Evolutionary conservation across 768 basidiomycete species (phyloP).

Genomic region (Dacryopinax spathularia): DNA sequence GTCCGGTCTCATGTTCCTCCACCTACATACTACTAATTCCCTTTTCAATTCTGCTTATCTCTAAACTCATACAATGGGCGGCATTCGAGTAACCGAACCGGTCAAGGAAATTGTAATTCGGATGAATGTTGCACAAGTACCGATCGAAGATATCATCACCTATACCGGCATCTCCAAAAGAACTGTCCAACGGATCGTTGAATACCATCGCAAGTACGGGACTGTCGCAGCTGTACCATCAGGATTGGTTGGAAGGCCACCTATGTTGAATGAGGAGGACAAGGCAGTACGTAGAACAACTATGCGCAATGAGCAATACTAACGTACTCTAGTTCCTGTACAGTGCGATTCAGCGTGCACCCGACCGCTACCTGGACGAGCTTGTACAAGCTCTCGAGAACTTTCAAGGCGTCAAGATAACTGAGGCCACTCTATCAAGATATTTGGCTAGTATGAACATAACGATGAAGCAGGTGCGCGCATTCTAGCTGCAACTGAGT

Average conservation of each 20-base stretch:
- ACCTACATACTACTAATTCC: neutral
- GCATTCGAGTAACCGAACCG: neutral
- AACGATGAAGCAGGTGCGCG: slow-evolving; percentile 6
- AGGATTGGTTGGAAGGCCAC: neutral
- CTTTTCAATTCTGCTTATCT: neutral
- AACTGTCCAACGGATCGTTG: neutral
- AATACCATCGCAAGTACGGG: neutral
- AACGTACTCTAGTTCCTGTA: neutral
- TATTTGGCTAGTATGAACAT: neutral
- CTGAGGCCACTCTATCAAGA: neutral
- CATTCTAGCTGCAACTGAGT: neutral
- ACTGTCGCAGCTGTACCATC: neutral
- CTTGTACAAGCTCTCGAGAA: neutral
- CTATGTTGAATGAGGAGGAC: neutral
- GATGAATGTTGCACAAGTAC: neutral
- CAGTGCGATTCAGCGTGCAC: neutral
- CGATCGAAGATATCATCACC: neutral
- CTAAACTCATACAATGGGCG: neutral
- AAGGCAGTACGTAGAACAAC: neutral
- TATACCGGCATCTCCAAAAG: neutral
- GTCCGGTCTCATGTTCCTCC: too few species aligned
- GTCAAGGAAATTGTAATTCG: neutral
- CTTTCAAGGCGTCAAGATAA: neutral
- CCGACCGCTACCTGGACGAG: slow-evolving; percentile 5
- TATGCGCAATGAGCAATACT: neutral